Base-by-base conservation (phyloP, 805 yeast genomes). In the Monosporozyma siamensis region DNA sequence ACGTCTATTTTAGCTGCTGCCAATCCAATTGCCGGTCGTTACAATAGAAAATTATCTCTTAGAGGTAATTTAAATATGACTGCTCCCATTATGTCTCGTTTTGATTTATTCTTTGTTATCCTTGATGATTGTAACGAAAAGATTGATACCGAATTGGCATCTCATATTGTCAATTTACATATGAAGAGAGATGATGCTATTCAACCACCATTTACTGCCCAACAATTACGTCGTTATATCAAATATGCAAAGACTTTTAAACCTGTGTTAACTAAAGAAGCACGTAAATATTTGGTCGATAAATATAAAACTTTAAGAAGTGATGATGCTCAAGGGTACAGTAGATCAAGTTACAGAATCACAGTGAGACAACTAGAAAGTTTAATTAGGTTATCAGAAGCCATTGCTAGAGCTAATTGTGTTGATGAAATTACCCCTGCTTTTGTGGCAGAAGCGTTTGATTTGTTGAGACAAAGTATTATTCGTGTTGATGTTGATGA, bases 1-100 rank as follows among this genome's bases (percentile, higher is more conserved):
- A 87, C 98, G 0, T 87, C 97, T 0, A 92, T 92, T 53, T 67
- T 92, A 39, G 98, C 98, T 0, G 97, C 98, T n/a, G 98, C 98
- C 1, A 92, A 92, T 62, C 98, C 98, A 18, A 78, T 92, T 44
- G 94, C 88, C n/a, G 98, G 98, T 40, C 71, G 98, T 54, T 92
- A 92, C 63, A 90, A 92, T 64, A 75, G 95, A 44, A 88, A 86
- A 58, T 61, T 79, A 39, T 84, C 95, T 1, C 70, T 92, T 46
- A 71, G 95, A 48, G 79, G 94, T 39, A 92, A 92, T 58, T 71
- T 92, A 58, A 80, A 82, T 56, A 87, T 92, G 96, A 85, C 95
- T 12, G 97, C 97, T 1, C 98, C 98, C 1, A 92, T 92, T 59
- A 92, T 92, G 96, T 90, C 97, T 24, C 79, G 98, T 66, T 92